Percentiles rank a stretch among this genome's conserved stretches.
phyloP scores from a whole-genome alignment of 768 basidiomycete species.

The Lanmaoa rubissima region DNA sequence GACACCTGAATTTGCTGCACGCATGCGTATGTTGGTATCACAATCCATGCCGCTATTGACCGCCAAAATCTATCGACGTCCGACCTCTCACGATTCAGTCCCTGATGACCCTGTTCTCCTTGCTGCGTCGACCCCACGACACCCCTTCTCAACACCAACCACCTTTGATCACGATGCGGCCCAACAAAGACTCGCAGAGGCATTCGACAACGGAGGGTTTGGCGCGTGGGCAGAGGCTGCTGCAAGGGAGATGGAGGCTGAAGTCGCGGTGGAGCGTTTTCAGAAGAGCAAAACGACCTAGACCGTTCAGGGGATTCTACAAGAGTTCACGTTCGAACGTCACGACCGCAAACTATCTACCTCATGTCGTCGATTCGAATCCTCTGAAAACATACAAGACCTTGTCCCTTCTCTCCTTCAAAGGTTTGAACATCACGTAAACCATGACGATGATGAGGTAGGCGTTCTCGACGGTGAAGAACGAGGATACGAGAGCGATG shows the following conservation, averaged over 20 bases:
- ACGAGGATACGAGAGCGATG: too few relatives aligned
- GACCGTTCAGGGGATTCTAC: not conserved
- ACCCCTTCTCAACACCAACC: not conserved
- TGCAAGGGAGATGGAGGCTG: slow-evolving; percentile 55
- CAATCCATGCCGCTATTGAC: slow-evolving; percentile 49
- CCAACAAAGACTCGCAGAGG: slow-evolving; percentile 49
- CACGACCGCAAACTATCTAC: not conserved
- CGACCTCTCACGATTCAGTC: slow-evolving; percentile 25
- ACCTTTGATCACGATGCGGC: slow-evolving; percentile 38
- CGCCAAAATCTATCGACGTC: slow-evolving; percentile 49
- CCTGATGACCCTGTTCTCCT: not conserved
- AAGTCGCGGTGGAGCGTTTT: slow-evolving; percentile 48
- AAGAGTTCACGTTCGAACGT: too few relatives aligned
- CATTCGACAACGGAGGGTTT: slow-evolving; percentile 61
- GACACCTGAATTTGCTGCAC: slow-evolving; percentile 58
- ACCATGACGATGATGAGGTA: too few relatives aligned
- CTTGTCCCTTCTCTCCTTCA: not conserved
- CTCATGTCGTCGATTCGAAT: not conserved
- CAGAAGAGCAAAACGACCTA: slow-evolving; percentile 12
- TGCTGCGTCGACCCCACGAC: not conserved
- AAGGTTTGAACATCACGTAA: too few relatives aligned
- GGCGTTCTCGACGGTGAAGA: too few relatives aligned
- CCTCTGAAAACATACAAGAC: not conserved
- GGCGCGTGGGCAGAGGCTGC: slow-evolving; percentile 54
- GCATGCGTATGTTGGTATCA: slow-evolving; percentile 52